Conservation (phyloP, 345 rosid genomes). For the Pugionium cornutum region DNA sequence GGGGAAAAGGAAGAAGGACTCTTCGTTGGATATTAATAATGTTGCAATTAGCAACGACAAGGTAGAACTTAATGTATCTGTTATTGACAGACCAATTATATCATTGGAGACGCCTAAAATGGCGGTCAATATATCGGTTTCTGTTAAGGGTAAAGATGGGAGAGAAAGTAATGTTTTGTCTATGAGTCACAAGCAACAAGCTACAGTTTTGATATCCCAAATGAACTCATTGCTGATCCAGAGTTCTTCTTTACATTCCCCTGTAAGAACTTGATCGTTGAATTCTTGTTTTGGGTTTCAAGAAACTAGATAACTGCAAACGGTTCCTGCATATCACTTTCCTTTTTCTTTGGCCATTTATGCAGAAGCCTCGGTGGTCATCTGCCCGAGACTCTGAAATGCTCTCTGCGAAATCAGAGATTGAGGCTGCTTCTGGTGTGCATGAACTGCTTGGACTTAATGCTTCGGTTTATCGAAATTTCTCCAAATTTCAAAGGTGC, state of each 20-base stretch:
- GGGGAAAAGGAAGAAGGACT: too few relatives aligned
- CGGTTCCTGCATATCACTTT: neutral
- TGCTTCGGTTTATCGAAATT: slow-evolving; percentile 59
- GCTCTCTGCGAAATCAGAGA: slow-evolving; percentile 53
- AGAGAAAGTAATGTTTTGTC: slow-evolving; percentile 32
- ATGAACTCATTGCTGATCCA: slow-evolving; percentile 59
- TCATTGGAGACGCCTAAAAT: slow-evolving; percentile 25
- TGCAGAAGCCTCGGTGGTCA: slow-evolving; percentile 56
- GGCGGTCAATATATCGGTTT: slow-evolving; percentile 28
- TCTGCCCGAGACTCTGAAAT: slow-evolving; percentile 65
- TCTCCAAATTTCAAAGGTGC: slow-evolving; percentile 73
- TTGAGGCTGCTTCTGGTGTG: slow-evolving; percentile 55
- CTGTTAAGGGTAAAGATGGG: slow-evolving; percentile 28
- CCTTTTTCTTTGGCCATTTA: slow-evolving; percentile 10
- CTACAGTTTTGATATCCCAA: slow-evolving; percentile 49
- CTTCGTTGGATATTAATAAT: too few relatives aligned
- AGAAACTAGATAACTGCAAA: too few relatives aligned
- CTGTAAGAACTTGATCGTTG: slow-evolving; percentile 48
- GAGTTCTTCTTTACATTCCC: slow-evolving; percentile 44
- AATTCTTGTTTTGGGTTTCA: slow-evolving; percentile 23
- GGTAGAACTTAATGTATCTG: slow-evolving; percentile 17
- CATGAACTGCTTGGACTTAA: slow-evolving; percentile 43
- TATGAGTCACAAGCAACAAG: slow-evolving; percentile 8
- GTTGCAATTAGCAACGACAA: slow-evolving; percentile 28
- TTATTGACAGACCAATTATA: too few relatives aligned